phyloP scores from a whole-genome alignment of 2,329 filamentous ascomycete species.

The Alternaria dauci region DNA sequence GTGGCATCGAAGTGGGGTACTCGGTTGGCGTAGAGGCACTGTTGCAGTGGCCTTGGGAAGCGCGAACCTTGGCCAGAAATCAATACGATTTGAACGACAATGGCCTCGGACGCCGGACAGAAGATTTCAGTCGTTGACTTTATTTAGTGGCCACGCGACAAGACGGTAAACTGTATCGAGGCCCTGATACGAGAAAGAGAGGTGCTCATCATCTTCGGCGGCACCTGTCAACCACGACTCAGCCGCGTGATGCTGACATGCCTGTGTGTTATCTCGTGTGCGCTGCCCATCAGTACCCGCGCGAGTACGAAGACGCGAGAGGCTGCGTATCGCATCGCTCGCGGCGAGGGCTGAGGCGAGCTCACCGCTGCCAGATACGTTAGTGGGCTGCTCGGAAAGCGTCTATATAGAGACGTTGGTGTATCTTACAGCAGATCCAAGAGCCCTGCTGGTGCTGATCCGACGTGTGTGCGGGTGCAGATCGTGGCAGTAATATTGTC shows the following conservation, averaged over 20 bases:
- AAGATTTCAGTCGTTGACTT: constrained; percentile 10
- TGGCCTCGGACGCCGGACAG: constrained; percentile 16
- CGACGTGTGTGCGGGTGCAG: constrained; percentile 5
- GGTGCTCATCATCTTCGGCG: constrained; percentile 12
- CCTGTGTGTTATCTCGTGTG: constrained; percentile 19
- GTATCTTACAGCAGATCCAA: constrained; percentile 12
- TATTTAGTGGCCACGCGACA: constrained; percentile 3
- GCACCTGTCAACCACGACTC: constrained; percentile 32
- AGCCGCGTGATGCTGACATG: constrained; percentile 36
- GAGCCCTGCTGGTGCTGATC: constrained; percentile 7
- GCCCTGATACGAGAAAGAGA: constrained; percentile 21
- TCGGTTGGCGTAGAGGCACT: constrained; percentile 8
- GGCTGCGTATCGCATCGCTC: constrained; percentile 25
- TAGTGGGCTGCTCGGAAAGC: constrained; percentile 15
- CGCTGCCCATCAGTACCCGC: constrained; percentile 23
- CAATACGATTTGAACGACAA: constrained; percentile 18
- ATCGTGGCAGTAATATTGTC: constrained; percentile 28
- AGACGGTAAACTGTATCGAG: background rate
- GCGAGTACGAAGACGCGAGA: constrained; percentile 20
- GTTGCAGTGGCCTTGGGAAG: constrained; percentile 5
- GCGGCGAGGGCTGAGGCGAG: constrained; percentile 18
- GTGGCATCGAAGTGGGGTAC: constrained; percentile 1
- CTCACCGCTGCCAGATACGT: constrained; percentile 17
- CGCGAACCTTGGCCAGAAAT: constrained; percentile 20
- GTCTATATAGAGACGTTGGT: constrained; percentile 19